These are phyloP conservation scores for Schwanniomyces sp. DNA, from an alignment of 805 yeast genomes.

Conservation along the genomic window DNA sequence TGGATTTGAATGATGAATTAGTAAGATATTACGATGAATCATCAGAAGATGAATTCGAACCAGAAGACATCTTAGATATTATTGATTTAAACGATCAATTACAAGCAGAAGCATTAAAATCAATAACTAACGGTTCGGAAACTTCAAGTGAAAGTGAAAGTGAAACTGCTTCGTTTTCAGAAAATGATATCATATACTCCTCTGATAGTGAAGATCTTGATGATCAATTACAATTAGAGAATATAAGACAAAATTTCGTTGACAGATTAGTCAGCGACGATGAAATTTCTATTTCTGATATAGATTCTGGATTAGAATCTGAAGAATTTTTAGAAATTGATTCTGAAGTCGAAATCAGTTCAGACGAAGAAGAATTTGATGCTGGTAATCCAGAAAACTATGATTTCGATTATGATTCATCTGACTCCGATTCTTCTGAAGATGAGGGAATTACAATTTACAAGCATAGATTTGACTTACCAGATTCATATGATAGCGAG, in stretches of 20 bases:
- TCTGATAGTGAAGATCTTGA: constrained; percentile 27
- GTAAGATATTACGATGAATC: constrained; percentile 27
- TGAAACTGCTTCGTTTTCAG: constrained; percentile 18
- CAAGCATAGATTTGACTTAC: constrained; percentile 40
- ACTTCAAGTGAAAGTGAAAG: constrained; percentile 10
- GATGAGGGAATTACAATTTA: constrained; percentile 45
- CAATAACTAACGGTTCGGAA: constrained; percentile 7
- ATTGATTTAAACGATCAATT: constrained; percentile 41
- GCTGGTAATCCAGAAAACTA: constrained; percentile 20
- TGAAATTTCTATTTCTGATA: constrained; percentile 18
- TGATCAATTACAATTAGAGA: constrained; percentile 36
- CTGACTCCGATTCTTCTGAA: constrained; percentile 27
- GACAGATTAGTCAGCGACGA: constrained; percentile 32
- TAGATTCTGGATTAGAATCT: constrained; percentile 23
- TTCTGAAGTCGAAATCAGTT: constrained; percentile 25
- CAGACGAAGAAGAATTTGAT: constrained; percentile 12
- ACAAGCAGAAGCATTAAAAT: constrained; percentile 31
- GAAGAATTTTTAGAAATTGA: constrained; percentile 31
- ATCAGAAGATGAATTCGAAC: constrained; percentile 20
- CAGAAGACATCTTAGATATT: constrained; percentile 31
- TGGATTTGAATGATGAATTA: constrained; percentile 30
- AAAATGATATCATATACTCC: constrained; percentile 24
- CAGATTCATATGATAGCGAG: constrained; percentile 27
- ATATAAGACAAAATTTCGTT: constrained; percentile 34
- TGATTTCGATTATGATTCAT: constrained; percentile 14